These are phyloP conservation scores for Cercospora sesami DNA, from an alignment of 2,329 filamentous ascomycete species.

Conservation along the genomic window DNA sequence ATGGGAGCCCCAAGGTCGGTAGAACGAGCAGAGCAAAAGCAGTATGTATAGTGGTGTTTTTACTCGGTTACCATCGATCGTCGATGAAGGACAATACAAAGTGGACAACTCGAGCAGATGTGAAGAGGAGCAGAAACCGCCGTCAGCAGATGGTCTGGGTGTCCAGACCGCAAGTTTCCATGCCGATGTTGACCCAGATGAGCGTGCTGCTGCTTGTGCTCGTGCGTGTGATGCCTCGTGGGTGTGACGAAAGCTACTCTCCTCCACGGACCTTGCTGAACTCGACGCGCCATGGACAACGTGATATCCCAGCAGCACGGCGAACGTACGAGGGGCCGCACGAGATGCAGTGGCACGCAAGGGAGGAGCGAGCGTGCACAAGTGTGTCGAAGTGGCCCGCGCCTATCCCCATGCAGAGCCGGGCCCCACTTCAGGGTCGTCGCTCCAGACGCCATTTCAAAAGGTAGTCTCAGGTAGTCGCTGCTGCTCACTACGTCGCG, in stretches of 20 bases:
- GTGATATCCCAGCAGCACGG: neutral
- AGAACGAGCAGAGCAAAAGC: neutral
- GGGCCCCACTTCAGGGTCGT: constrained; percentile 3
- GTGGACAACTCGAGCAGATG: neutral
- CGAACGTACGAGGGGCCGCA: neutral
- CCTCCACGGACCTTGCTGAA: neutral
- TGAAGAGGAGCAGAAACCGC: neutral
- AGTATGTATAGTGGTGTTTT: neutral
- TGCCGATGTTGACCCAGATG: constrained; percentile 5
- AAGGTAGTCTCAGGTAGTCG: constrained; percentile 3
- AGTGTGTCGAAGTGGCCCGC: neutral
- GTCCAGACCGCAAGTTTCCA: constrained; percentile 2
- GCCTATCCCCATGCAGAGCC: neutral
- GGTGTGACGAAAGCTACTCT: neutral
- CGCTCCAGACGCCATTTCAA: constrained; percentile 10
- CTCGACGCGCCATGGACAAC: neutral
- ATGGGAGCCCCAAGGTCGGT: neutral
- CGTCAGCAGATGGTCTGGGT: neutral
- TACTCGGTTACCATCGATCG: neutral
- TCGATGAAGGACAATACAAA: neutral
- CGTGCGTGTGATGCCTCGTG: constrained; percentile 7
- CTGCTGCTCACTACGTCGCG: neutral
- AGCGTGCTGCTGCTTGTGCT: neutral
- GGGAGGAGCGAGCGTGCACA: neutral
- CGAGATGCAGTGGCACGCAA: neutral